phyloP scores from a whole-genome alignment of 2,329 filamentous ascomycete species.

The Stachybotrys chlorohalonatus region DNA sequence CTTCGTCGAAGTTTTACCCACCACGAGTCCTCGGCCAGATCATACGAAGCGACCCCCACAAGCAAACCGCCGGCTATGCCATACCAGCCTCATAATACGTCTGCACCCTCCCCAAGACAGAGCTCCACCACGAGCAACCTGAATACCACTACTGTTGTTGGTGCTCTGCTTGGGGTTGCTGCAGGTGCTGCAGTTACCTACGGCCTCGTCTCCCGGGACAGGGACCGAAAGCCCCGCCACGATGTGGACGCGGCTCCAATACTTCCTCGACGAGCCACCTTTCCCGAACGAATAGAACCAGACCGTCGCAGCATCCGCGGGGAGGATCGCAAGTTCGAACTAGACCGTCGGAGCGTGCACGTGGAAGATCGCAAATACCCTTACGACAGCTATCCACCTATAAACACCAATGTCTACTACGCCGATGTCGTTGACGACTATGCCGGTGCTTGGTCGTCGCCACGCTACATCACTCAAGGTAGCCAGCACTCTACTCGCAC shows the following conservation, averaged over 20 bases:
- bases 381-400: not conserved
- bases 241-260: slow-evolving; percentile 27
- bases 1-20: slow-evolving; percentile 1
- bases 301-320: slow-evolving; percentile 12
- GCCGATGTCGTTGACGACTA: slow-evolving; percentile 1
- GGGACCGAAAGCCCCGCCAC: slow-evolving; percentile 32
- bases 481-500: not conserved
- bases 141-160: slow-evolving; percentile 57
- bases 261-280: slow-evolving; percentile 36
- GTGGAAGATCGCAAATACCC: not conserved
- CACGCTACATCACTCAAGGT: not conserved
- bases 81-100: not conserved
- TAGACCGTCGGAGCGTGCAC: not conserved
- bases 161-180: slow-evolving; percentile 69
- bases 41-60: not conserved
- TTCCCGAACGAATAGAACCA: slow-evolving; percentile 29
- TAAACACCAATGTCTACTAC: not conserved
- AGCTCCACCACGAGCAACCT: slow-evolving; percentile 31
- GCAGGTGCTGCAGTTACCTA: slow-evolving; percentile 59
- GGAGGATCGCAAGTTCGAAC: slow-evolving; percentile 8
- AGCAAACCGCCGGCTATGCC: slow-evolving; percentile 7
- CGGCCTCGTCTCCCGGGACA: slow-evolving; percentile 47
- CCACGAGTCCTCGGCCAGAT: not conserved
- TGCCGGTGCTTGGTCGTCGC: not conserved
- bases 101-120: slow-evolving; percentile 19